phyloP scores from a whole-genome alignment of 805 yeast species.

The Teunomyces lycoperdinae region DNA sequence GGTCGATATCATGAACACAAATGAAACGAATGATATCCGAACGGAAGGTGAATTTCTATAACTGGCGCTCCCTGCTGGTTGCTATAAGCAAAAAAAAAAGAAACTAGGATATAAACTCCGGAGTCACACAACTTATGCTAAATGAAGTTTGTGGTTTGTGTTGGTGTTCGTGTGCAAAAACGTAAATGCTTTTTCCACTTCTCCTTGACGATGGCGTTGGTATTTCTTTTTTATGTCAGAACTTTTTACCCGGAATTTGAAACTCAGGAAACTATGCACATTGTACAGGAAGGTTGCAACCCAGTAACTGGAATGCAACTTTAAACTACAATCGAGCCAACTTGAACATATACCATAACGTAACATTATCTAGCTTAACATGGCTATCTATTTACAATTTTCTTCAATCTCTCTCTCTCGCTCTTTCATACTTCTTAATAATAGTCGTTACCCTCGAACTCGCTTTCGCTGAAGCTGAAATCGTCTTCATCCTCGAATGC shows the following conservation, averaged over 20 bases:
- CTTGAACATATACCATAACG: neutral
- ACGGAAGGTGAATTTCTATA: neutral
- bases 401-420: neutral
- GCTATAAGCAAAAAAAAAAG: too few species aligned
- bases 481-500: slow-evolving; percentile 24
- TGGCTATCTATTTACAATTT: slow-evolving; percentile 1
- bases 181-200: neutral
- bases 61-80: too few species aligned
- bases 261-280: neutral
- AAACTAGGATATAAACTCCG: too few species aligned
- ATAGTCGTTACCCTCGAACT: slow-evolving; percentile 43
- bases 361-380: neutral
- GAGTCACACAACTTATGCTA: too few species aligned
- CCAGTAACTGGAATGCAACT: neutral
- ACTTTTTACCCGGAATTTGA: neutral
- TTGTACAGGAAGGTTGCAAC: neutral
- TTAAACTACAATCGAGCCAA: neutral
- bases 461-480: slow-evolving; percentile 24
- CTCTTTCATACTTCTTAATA: slow-evolving; percentile 18
- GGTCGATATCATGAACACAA: slow-evolving; percentile 18
- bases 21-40: neutral
- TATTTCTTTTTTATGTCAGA: slow-evolving; percentile 1
- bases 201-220: slow-evolving; percentile 5
- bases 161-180: neutral
- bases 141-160: too few species aligned